Base-by-base conservation (phyloP, 202 grass and related monocot genomes). In the Setaria italica region DNA sequence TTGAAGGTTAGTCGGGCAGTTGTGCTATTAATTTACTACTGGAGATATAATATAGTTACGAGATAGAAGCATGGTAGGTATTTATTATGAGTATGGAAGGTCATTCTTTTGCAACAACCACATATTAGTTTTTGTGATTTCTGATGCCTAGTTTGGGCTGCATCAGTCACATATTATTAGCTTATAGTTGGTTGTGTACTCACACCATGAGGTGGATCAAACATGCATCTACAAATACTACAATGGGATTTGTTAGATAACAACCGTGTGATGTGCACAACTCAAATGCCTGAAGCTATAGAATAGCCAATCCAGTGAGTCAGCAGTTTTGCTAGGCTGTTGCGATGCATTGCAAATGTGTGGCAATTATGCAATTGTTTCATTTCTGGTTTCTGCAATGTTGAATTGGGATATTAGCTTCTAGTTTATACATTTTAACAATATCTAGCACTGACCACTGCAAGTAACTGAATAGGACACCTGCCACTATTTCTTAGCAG, bases 151-250 rank as follows among this genome's bases (percentile, higher is more conserved):
- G 10, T 68, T 64, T n/a, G 45, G 10, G 79, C 43, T 67, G 14
- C 41, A 30, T 60, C 57, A 60, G 14, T 13, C 59, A 62, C 29
- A 32, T 15, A 60, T 74, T 39, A 56, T 75, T 69, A 76, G 8
- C 82, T 89, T 53, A 25, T 25, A 74, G 51, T 33, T 76, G 3
- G 21, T 59, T 85, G 4, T 76, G 51, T 35, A 81, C 39, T 4
- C 33, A 71, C 33, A 43, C 8, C 59, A 42, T 78, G 41, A 82
- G 60, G 46, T 73, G 21, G 39, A 25, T 46, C 14, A 41, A 66
- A 47, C 17, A 20, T 64, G 32, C 11, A 45, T 49, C 19, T 53
- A 32, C 70, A 55, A 35, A 77, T 34, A 62, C 48, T 54, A 15
- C 77, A 46, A 45, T 76, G 62, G 62, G 59, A 72, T 20, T 41